Evolutionary conservation across 2,329 filamentous ascomycete genomes (phyloP).

Genomic region (Xylariaceae sp.): DNA sequence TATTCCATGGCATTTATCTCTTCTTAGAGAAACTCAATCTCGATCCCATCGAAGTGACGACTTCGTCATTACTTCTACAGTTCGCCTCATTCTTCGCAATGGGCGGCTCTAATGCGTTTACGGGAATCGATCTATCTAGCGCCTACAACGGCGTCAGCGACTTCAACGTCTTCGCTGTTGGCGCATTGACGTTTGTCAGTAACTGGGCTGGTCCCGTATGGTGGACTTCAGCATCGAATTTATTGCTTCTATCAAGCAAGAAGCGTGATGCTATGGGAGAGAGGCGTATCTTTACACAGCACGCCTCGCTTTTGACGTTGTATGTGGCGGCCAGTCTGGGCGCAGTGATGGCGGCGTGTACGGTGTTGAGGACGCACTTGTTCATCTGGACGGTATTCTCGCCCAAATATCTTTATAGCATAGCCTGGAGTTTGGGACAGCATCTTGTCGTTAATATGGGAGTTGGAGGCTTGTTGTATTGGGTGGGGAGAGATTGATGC

Average conservation of each 20-base stretch:
- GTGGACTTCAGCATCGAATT: slow-evolving; percentile 66
- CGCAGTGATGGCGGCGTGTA: slow-evolving; percentile 85
- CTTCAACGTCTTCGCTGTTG: slow-evolving; percentile 79
- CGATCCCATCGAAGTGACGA: slow-evolving; percentile 54
- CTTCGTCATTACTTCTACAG: slow-evolving; percentile 70
- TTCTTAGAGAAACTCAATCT: slow-evolving; percentile 46
- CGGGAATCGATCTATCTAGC: slow-evolving; percentile 87
- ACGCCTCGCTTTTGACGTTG: slow-evolving; percentile 62
- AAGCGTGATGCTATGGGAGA: slow-evolving; percentile 12
- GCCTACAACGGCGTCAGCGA: slow-evolving; percentile 86
- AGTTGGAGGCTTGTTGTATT: slow-evolving; percentile 54
- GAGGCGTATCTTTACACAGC: slow-evolving; percentile 37
- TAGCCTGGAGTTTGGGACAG: slow-evolving; percentile 81
- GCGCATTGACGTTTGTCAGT: slow-evolving; percentile 73
- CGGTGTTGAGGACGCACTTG: slow-evolving; percentile 74
- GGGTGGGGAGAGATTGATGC: slow-evolving; percentile 37
- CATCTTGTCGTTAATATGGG: slow-evolving; percentile 70
- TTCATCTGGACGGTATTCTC: slow-evolving; percentile 99
- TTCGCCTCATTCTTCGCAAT: slow-evolving; percentile 83
- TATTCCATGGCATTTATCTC: slow-evolving; percentile 60
- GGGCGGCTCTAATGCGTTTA: slow-evolving; percentile 90
- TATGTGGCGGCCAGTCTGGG: slow-evolving; percentile 62
- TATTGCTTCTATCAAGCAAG: slow-evolving; percentile 47
- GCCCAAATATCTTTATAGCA: slow-evolving; percentile 88
- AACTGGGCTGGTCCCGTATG: slow-evolving; percentile 92